Evolutionary conservation across 192 early-diverging fungal species (phyloP).

Genomic region (Backusella liffmaniae): DNA sequence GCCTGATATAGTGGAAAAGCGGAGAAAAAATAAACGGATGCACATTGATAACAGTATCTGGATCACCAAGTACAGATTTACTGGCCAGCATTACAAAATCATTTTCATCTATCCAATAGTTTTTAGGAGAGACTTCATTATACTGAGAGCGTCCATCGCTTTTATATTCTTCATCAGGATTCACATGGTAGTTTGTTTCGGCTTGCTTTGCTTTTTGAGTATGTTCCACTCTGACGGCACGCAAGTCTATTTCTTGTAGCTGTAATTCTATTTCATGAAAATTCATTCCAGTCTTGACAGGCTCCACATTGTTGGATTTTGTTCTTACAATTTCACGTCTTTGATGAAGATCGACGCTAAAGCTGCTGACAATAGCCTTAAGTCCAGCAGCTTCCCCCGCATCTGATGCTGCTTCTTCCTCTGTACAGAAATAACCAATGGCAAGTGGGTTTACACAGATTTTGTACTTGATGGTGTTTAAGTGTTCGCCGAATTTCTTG

Average conservation of each 20-base stretch:
- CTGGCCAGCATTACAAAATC: conserved; percentile 5
- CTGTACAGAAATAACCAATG: conserved; percentile 30
- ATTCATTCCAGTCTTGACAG: conserved; percentile 23
- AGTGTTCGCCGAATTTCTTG: conserved; percentile 24
- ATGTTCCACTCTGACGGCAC: conserved; percentile 21
- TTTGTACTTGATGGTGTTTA: conserved; percentile 36
- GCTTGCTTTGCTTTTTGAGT: neutral
- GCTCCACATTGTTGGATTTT: conserved; percentile 6
- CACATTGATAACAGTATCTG: neutral
- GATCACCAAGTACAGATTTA: neutral
- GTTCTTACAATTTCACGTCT: conserved; percentile 14
- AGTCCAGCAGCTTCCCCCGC: conserved; percentile 30
- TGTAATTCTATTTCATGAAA: conserved; percentile 38
- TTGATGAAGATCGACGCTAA: conserved; percentile 38
- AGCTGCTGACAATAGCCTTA: conserved; percentile 23
- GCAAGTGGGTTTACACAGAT: conserved; percentile 27
- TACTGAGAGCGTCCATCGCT: neutral
- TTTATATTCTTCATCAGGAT: neutral
- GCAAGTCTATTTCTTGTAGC: conserved; percentile 34
- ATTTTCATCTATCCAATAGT: conserved; percentile 19
- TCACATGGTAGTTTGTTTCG: neutral
- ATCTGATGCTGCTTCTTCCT: conserved; percentile 12
- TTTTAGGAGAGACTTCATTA: neutral
- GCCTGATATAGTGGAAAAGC: neutral
- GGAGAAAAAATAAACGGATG: conserved; percentile 22